Base-by-base conservation (phyloP, 352 stramenopile genomes). In the Plasmopara muralis region DNA sequence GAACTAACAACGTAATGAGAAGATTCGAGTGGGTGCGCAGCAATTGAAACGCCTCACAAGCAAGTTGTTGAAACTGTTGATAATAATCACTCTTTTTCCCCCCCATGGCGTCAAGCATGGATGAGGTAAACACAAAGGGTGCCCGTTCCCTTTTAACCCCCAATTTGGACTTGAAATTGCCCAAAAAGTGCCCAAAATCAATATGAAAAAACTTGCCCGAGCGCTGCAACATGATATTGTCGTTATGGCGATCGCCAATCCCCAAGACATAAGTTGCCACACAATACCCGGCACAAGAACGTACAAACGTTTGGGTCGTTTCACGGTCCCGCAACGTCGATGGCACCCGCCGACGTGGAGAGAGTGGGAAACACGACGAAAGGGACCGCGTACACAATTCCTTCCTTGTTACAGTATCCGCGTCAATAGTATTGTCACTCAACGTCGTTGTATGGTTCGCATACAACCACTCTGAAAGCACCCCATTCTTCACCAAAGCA, bases 201-300 rank as follows among this genome's bases (percentile, higher is more conserved):
- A 98, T 98, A 78, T 98, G 94, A 67, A 98, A 98, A 18, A 98
- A 81, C 54, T 94, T 95, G 0, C 93, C 93, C 5, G 90, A 85
- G 14, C 76, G 74, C 57, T 95, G 95, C 42, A 98, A 66, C 94
- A 98, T 98, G 47, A 98, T 82, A 60, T 98, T 98, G 63, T 97
- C 92, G 56, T 95, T 96, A 68, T 98, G 92, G 6, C 92, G 83
- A 50, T 98, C 92, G 7, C 92, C 92, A 33, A 98, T 92, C 29
- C 93, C 92, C 12, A 98, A 57, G 4, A 98, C 86, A 56, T 95
- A 98, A 13, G 89, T 97, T 9, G 90, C 88, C 2, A 97, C 91
- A 49, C 87, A 97, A 66, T 97, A 97, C 7, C 86, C 91, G 10
- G 91, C 91, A 20, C 81, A 94, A 5, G 83, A 96, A 0, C 76